Conservation (phyloP, 495 filamentous ascomycete species). For the Glarea lozoyensis region DNA sequence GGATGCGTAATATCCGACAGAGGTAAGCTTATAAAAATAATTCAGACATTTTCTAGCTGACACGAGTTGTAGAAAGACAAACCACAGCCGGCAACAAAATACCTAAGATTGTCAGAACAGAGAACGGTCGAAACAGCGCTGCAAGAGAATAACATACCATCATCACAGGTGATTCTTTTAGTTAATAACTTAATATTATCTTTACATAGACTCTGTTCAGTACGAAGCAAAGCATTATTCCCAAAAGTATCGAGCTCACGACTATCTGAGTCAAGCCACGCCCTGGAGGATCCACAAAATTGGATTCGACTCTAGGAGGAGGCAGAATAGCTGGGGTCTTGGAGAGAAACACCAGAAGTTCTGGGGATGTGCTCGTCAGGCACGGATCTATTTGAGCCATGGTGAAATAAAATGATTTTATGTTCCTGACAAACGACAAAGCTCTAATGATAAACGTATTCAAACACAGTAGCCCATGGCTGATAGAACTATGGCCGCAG, state of each 20-base stretch:
- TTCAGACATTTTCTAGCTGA: neutral
- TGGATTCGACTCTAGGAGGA: neutral
- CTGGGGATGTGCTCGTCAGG: neutral
- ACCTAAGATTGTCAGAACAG: neutral
- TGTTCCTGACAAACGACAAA: neutral
- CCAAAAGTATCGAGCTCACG: neutral
- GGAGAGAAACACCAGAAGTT: neutral
- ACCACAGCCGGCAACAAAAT: neutral
- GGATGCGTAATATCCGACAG: neutral
- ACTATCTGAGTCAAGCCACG: neutral
- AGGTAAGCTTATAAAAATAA: neutral
- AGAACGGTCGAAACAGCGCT: neutral
- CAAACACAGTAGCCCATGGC: too few species aligned
- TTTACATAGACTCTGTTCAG: neutral
- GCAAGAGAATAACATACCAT: neutral
- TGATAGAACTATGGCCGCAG: too few species aligned
- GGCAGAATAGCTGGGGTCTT: neutral
- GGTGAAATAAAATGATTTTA: neutral
- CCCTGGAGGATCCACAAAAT: neutral
- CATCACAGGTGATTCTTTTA: neutral
- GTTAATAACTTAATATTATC: neutral
- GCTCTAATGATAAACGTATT: too few species aligned
- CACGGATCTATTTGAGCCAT: neutral
- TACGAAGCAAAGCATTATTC: neutral
- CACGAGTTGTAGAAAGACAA: too few species aligned